Conservation (phyloP, 345 rosid species). For the Eucalyptus microcorys region DNA sequence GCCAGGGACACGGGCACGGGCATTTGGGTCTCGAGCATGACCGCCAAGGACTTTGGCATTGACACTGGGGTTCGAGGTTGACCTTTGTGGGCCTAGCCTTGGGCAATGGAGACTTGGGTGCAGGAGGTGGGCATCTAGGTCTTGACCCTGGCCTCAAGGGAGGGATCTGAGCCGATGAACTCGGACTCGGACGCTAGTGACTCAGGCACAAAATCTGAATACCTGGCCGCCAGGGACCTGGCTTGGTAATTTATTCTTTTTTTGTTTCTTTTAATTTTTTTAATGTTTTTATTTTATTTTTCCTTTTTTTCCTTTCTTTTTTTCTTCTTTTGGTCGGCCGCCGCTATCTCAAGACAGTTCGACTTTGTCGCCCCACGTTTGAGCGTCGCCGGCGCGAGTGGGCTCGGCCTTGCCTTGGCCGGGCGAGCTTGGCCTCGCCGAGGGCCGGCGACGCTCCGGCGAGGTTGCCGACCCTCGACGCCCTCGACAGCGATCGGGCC, state of each 20-base stretch:
- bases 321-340: no score
- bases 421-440: no score
- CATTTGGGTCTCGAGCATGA: not conserved
- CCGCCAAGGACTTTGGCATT: not conserved
- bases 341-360: not conserved
- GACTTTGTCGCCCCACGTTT: not conserved
- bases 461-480: no score
- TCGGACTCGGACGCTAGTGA: not conserved
- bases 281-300: no score
- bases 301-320: no score
- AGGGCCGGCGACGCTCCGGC: no score
- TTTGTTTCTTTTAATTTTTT: no score
- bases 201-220: not conserved
- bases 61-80: rapidly evolving
- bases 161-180: not conserved
- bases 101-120: not conserved
- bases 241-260: no score
- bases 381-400: no score
- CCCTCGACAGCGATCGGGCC: no score
- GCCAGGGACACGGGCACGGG: rapidly evolving
- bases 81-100: not conserved
- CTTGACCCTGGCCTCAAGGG: not conserved
- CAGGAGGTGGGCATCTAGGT: not conserved
- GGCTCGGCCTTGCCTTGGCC: no score
- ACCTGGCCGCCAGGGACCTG: not conserved